These are phyloP conservation scores for Debaryomyces coudertii DNA, from an alignment of 1,139 yeast species.

Conservation along the genomic window DNA sequence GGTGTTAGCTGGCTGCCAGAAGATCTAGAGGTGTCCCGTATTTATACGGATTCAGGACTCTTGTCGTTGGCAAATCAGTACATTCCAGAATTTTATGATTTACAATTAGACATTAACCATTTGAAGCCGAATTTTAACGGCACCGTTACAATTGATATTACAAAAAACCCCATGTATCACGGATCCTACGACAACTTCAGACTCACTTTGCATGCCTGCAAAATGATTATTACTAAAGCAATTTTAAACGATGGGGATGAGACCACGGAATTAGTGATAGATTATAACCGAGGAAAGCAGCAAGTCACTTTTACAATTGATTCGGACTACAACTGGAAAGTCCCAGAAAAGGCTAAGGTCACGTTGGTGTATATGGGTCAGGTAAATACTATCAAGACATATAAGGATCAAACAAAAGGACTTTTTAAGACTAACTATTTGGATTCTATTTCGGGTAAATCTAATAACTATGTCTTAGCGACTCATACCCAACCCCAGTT, in stretches of 20 bases:
- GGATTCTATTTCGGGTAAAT: conserved; percentile 49
- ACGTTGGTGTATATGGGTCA: conserved; percentile 51
- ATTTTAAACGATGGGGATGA: conserved; percentile 15
- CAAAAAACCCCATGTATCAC: conserved; percentile 20
- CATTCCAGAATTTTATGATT: conserved; percentile 48
- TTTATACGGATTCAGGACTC: conserved; percentile 11
- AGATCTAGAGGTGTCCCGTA: background rate
- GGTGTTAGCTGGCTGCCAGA: background rate
- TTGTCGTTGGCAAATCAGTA: conserved; percentile 34
- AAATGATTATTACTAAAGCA: conserved; percentile 33
- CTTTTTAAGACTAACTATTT: conserved; percentile 66
- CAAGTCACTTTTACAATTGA: conserved; percentile 27
- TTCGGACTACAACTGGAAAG: conserved; percentile 14
- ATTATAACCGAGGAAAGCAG: conserved; percentile 44
- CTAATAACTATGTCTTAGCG: conserved; percentile 55
- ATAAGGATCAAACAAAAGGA: conserved; percentile 62
- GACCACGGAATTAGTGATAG: conserved; percentile 28
- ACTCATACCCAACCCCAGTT: conserved; percentile 74
- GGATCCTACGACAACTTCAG: conserved; percentile 30
- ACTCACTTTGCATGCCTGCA: conserved; percentile 32
- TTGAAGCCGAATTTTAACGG: conserved; percentile 62
- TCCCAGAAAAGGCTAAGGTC: conserved; percentile 6
- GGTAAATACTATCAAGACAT: conserved; percentile 57
- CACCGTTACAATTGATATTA: conserved; percentile 36
- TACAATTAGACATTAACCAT: conserved; percentile 48